Evolutionary conservation across 83 land plant genomes (phyloP), one percentile per base, ranked within the genome.

Genomic region (Thuja plicata): DNA sequence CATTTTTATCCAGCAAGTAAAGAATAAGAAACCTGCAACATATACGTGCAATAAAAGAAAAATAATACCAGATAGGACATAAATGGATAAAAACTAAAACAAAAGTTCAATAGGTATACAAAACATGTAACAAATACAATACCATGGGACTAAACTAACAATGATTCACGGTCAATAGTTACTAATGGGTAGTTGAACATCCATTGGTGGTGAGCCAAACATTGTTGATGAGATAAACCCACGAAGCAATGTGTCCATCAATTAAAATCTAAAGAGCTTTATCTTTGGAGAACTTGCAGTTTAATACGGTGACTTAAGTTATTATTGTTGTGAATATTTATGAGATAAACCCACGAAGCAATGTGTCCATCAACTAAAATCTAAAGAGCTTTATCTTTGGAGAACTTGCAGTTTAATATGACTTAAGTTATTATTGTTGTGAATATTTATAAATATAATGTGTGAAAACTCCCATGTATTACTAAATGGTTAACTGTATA

Each of bases 171-270:
- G 78, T 38, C 78, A 74, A 10, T 17, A 74, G 37, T 10, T 34
- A 74, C 37, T 34, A 74, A 10, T 74, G 78, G 78, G 78, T 30
- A 2, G 19, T 2, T 54, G 60, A 54, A 74, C 15, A 35, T 74
- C 78, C 37, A 74, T 74, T 30, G n/a, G 78, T 8, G 78, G 78
- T 32, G 78, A 74, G 78, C 78, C 34, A 40, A n/a, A n/a, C n/a
- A n/a, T n/a, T n/a, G n/a, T n/a, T n/a, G n/a, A 74, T 74, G 78
- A 74, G 15, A 74, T n/a, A 34, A 74, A 74, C 78, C 78, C 78
- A 74, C 78, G 34, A 8, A 74, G 37, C 78, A 74, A 74, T 16
- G 78, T 74, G 78, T 11, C 34, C 37, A 74, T 74, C 37, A 74
- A 2, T 32, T 74, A 11, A 30, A 74, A 12, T 74, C 37, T 40